A percentile compares a stretch with the other conserved stretches of the same genome.
Conservation (phyloP, 306 rosid species). For the Trichosanthes cucumerina region DNA sequence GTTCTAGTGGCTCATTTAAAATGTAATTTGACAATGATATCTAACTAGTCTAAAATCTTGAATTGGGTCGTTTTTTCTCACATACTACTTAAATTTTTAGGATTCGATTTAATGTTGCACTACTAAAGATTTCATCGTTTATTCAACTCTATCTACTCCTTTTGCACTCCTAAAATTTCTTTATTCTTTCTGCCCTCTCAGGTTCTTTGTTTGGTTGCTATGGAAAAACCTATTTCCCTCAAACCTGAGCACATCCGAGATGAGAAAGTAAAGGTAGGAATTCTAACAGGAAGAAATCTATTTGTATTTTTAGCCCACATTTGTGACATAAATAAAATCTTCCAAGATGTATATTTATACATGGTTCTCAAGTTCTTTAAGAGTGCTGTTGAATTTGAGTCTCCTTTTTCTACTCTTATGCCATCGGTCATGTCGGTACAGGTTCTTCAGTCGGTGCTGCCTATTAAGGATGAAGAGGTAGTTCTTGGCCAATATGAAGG, state of each 20-base stretch:
- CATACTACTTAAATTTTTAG: neutral
- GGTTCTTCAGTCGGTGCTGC: constrained; percentile 90
- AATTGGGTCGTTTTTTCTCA: neutral
- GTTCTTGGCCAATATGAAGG: constrained; percentile 96
- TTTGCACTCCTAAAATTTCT: neutral
- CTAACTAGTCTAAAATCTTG: neutral
- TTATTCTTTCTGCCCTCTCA: constrained; percentile 21
- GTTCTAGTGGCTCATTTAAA: neutral
- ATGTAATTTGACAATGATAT: neutral
- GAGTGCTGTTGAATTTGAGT: neutral
- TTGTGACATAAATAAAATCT: neutral
- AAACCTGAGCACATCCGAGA: constrained; percentile 92
- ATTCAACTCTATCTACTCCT: neutral
- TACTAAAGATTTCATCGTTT: neutral
- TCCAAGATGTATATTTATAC: neutral
- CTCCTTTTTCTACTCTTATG: neutral
- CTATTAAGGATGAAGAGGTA: constrained; percentile 72
- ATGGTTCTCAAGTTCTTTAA: neutral
- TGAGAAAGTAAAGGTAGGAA: constrained; percentile 89
- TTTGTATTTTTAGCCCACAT: neutral
- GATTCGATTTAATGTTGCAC: neutral
- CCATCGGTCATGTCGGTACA: constrained; percentile 19
- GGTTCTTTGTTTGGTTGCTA: constrained; percentile 90
- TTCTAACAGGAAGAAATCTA: neutral
- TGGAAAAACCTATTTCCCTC: constrained; percentile 94